Conservation (phyloP, 176 grass and related monocot species). For the Avena insularis region DNA sequence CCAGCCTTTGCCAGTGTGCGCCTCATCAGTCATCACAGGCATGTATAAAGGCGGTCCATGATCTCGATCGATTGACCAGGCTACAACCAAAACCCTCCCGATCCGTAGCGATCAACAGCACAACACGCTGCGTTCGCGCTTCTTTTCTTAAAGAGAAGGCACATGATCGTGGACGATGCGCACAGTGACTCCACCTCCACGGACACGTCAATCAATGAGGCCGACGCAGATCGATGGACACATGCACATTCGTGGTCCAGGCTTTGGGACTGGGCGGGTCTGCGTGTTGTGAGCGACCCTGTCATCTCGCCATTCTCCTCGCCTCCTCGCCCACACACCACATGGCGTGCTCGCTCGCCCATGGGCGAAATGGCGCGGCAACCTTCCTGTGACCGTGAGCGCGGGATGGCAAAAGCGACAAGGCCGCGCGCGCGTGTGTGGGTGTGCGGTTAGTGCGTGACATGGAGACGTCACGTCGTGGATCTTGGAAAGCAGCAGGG, state of each 20-base stretch:
- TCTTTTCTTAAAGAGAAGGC: not conserved
- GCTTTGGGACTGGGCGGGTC: not conserved
- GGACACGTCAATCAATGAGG: constrained; percentile 43
- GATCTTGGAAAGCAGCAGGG: constrained; percentile 26
- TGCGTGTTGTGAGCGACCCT: not conserved
- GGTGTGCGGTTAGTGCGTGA: constrained; percentile 3
- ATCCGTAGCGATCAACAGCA: constrained; percentile 7
- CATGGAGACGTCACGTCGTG: constrained; percentile 48
- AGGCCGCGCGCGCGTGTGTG: not conserved
- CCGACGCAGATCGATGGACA: not conserved
- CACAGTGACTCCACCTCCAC: constrained; percentile 21
- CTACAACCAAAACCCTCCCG: constrained; percentile 4
- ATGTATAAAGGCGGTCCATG: not conserved
- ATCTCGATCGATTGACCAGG: not conserved
- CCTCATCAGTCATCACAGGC: no score
- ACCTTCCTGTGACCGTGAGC: not conserved
- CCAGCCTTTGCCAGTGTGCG: constrained; percentile 18
- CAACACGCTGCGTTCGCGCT: not conserved
- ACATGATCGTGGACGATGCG: not conserved
- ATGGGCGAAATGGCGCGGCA: not conserved
- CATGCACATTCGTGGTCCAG: constrained; percentile 42
- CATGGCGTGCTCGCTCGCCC: constrained; percentile 33
- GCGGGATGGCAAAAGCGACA: constrained; percentile 33
- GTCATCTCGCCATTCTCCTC: not conserved
- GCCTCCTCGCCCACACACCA: not conserved